A percentile compares a stretch with the other conserved stretches of the same genome.
Evolutionary conservation across 495 filamentous ascomycete genomes (phyloP).

Genomic region (Penicillium ucsense): DNA sequence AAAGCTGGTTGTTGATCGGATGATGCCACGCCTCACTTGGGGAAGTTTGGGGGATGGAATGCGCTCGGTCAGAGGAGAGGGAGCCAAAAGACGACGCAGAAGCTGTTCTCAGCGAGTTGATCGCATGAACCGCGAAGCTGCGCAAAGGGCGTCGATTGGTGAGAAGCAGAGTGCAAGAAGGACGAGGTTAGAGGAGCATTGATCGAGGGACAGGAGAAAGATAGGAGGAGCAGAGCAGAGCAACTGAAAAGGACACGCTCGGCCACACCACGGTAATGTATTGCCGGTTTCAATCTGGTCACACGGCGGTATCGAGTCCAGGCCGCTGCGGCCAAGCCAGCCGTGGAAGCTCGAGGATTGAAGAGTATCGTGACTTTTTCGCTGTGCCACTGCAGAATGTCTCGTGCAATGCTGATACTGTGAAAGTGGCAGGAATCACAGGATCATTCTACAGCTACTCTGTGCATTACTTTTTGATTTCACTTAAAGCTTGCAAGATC

Average conservation of each 20-base stretch:
- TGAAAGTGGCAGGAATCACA: too few relatives aligned
- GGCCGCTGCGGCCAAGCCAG: too few relatives aligned
- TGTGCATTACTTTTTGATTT: too few relatives aligned
- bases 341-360: too few relatives aligned
- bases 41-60: neutral
- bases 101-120: constrained; percentile 1
- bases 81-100: constrained; percentile 1
- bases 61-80: constrained; percentile 8
- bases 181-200: constrained; percentile 11
- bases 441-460: too few relatives aligned
- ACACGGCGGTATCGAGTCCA: neutral
- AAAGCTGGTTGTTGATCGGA: neutral
- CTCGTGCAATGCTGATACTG: too few relatives aligned
- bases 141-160: constrained; percentile 1
- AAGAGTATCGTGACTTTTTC: too few relatives aligned
- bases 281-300: neutral
- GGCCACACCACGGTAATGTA: constrained; percentile 13
- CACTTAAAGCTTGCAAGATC: too few relatives aligned
- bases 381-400: too few relatives aligned
- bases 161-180: constrained; percentile 4
- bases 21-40: neutral
- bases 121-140: constrained; percentile 1
- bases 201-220: constrained; percentile 10
- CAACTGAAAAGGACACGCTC: constrained; percentile 25
- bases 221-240: constrained; percentile 5